These are phyloP conservation scores for Malus asiatica DNA, from an alignment of 306 rosid species.

Conservation along the genomic window DNA sequence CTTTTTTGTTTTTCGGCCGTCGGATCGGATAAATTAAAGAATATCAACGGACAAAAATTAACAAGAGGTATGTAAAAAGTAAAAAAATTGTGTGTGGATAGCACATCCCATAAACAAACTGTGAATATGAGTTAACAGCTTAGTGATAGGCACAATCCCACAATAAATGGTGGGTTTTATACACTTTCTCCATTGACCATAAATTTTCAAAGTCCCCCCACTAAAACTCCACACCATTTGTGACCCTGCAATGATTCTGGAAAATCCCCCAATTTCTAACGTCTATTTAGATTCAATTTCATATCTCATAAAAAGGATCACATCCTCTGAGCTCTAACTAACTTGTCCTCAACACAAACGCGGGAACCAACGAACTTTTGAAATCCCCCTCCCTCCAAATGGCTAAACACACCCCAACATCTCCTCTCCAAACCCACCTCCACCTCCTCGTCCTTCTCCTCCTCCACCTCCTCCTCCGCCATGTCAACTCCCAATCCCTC, in stretches of 20 bases:
- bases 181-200: too few species aligned
- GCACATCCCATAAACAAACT: too few species aligned
- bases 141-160: neutral
- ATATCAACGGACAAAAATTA: too few species aligned
- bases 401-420: slow-evolving; percentile 5
- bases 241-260: too few species aligned
- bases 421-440: neutral
- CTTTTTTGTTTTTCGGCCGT: too few species aligned
- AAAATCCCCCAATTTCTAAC: neutral
- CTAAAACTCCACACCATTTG: too few species aligned
- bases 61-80: too few species aligned
- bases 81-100: too few species aligned
- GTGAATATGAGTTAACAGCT: neutral
- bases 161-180: neutral
- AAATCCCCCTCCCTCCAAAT: slow-evolving; percentile 12
- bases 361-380: neutral
- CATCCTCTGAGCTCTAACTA: neutral
- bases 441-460: slow-evolving; percentile 1
- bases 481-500: slow-evolving; percentile 30
- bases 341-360: neutral
- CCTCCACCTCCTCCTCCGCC: slow-evolving; percentile 8
- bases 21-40: too few species aligned
- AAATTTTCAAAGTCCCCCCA: too few species aligned
- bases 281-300: neutral
- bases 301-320: neutral